Evolutionary conservation across 2,329 filamentous ascomycete genomes (phyloP), one percentile per base, ranked within the genome.

Genomic region (Simplicillium aogashimaense): DNA sequence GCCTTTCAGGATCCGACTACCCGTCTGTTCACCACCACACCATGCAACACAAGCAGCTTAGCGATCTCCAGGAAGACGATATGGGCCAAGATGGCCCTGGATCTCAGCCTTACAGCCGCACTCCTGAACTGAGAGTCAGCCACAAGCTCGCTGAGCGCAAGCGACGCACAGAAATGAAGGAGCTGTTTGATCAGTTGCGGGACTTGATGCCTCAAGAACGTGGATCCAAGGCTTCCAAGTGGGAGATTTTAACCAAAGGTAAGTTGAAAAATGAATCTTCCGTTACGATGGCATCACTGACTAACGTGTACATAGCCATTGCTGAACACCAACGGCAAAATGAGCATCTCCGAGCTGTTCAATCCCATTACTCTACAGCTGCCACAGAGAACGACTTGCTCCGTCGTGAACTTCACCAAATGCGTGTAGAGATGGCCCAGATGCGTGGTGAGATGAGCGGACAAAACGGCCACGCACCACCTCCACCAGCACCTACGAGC

Each of bases 231-330:
- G 86, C 86, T 0, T 89, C 84, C 49, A 94, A 94, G 52, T 94
- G 86, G 86, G 86, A 94, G 52, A 88, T 90, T 37, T 57, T 94
- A 13, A 88, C 83, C 3, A 90, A 90, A 69, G 83, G 86, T 89
- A 65, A 46, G 72, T 56, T 15, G 15, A 13, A 6, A 16, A 7
- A 9, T 6, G 18, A n/a, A 10, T 28, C 28, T 15, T n/a, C 1
- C 30, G 7, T 14, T 29, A 20, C 6, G 10, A 13, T 43, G 20
- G 3, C 13, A 17, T 20, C 33, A 17, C 30, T 15, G 34, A 40
- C 30, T 33, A n/a, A 50, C 40, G 11, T 12, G 5, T 25, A 2
- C 18, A n/a, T 45, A 80, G 77, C 77, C 14, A 81, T 81, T 43
- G 64, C 70, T 16, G 76, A 81, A 49, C 74, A 81, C 47, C 70